Evolutionary conservation across 495 filamentous ascomycete genomes (phyloP), one percentile per base, ranked within the genome.

Genomic region (Achaetomiella virescens): DNA sequence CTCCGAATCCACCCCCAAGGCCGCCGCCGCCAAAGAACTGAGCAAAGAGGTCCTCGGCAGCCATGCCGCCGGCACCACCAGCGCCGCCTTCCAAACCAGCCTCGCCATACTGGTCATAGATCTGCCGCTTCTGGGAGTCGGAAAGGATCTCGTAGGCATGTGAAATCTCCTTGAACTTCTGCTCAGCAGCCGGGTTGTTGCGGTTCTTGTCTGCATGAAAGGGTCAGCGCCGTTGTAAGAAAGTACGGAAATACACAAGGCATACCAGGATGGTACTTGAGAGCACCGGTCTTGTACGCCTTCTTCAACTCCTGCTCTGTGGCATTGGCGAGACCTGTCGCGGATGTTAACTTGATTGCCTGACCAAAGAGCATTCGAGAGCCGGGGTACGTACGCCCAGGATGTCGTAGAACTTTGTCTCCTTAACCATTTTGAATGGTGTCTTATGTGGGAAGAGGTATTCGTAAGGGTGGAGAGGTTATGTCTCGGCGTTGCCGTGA

Each of bases 41-140:
- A 17, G 91, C 88, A 73, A 99, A 97, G 54, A 97, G 81, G 61
- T 97, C 93, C 72, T 97, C 93, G 40, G 93, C 91, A 61, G 88
- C 89, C 91, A 97, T 96, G 61, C 95, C 93, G 53, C 80, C 82
- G 56, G 80, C 87, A 37, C 72, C 88, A 53, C 73, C 88, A 50
- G 85, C 91, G 61, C 90, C 91, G 58, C 87, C 85, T 73, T 96
- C 90, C 24, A 99, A 80, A 52, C 93, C 93, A 62, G 95, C 91
- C 74, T 97, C 90, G 62, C 93, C 93, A 85, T 92, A 95, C 64
- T 96, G 90, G 66, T 99, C 93, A 71, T 99, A 99, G 55, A 97
- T 65, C 58, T 80, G 70, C 59, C 93, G 88, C 78, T 96, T 97
- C 72, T 97, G 84, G 24, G 88, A 72, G 63, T 99, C 95, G 55